These are phyloP conservation scores for Debaryomyces sp. DNA, from an alignment of 1,139 yeast genomes.

Conservation along the genomic window DNA sequence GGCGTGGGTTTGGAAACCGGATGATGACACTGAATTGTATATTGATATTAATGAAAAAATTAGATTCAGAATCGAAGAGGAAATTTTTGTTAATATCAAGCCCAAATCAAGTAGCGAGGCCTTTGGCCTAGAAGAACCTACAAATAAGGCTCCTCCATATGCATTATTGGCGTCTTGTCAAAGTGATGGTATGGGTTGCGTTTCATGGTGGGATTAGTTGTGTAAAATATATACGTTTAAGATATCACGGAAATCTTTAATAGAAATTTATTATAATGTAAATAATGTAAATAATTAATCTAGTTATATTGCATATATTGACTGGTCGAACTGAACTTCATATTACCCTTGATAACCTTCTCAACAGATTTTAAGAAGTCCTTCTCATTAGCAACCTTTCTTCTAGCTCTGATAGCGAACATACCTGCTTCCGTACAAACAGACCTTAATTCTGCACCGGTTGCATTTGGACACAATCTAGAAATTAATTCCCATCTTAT, in stretches of 20 bases:
- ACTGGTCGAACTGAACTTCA: slow-evolving; percentile 95
- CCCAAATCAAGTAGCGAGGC: slow-evolving; percentile 69
- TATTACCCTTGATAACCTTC: slow-evolving; percentile 96
- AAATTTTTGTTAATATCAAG: slow-evolving; percentile 77
- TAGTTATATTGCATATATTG: slow-evolving; percentile 97
- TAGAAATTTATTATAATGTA: slow-evolving; percentile 3
- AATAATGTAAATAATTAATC: slow-evolving; percentile 5
- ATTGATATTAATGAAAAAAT: slow-evolving; percentile 90
- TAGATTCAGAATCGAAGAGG: slow-evolving; percentile 88
- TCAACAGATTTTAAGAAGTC: slow-evolving; percentile 97
- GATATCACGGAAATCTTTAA: slow-evolving; percentile 7
- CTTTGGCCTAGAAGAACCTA: slow-evolving; percentile 28
- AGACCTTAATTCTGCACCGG: slow-evolving; percentile 97
- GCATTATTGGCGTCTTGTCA: slow-evolving; percentile 91
- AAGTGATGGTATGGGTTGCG: slow-evolving; percentile 94
- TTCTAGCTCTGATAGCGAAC: slow-evolving; percentile 98
- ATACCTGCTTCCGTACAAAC: slow-evolving; percentile 98
- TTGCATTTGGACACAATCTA: slow-evolving; percentile 94
- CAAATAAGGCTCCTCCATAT: slow-evolving; percentile 66
- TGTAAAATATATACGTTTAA: neutral
- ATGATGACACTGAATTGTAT: slow-evolving; percentile 71
- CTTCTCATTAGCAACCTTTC: slow-evolving; percentile 97
- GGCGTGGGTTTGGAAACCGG: slow-evolving; percentile 94
- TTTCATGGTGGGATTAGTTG: slow-evolving; percentile 87
- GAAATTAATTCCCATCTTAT: slow-evolving; percentile 98